Evolutionary conservation across 129 eudicot genomes (phyloP), one percentile per base, ranked within the genome.

Genomic region (Flaveria sonorensis): DNA sequence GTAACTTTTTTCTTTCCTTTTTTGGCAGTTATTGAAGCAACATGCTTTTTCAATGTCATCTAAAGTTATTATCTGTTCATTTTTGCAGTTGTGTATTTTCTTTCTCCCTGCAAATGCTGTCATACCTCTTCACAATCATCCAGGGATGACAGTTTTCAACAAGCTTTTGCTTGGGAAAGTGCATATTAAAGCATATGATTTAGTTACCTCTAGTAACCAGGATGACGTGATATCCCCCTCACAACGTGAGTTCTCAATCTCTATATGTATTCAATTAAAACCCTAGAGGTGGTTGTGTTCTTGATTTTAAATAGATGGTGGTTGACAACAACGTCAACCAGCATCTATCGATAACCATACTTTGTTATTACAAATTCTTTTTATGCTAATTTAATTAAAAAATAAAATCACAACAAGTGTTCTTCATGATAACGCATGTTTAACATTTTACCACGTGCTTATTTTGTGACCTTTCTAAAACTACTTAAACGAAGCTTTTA

Each of bases 101-200:
- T 89, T 88, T 73, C 81, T 93, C 24, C 93, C 96, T 14, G 85
- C 87, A 60, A 83, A 73, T 53, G 90, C 85, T 46, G 91, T 88
- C 45, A 93, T 93, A 64, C 98, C 98, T 48, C 89, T 93, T 53
- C 98, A 93, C 73, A 93, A 93, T 68, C 98, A 93, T 84, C 98
- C 98, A 1, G 91, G 84, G 50, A 93, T 93, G 98, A 93, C 98
- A 1, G 97, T 93, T 63, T 90, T 93, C 80, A 87, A 76, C 91
- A 93, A 90, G 83, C 96, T 93, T 53, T 79, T 93, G 11, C 43
- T 84, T 39, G 98, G 98, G 62, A 84, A 85, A 23, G 87, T 93
- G 89, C 98, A 93, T 79, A 83, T 87, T 46, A 93, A 90, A 80
- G 81, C 98, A 6, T 93, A 93, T 77, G 98, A 93, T 73, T 87